Evolutionary conservation across 139 green algal species (phyloP).

Genomic region (Chlorella sp.): DNA sequence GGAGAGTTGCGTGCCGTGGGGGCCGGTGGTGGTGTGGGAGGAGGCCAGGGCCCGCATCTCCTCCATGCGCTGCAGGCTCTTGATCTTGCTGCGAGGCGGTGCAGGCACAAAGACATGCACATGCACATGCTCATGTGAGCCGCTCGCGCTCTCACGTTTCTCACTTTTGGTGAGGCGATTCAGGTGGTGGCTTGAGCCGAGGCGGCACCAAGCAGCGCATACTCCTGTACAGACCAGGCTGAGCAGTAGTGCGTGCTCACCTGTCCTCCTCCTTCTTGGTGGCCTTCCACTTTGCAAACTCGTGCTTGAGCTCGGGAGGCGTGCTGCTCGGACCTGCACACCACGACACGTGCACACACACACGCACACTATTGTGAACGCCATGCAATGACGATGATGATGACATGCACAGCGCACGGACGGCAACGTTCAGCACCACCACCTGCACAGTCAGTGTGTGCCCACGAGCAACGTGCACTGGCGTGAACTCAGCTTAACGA

Average conservation of each 20-base stretch:
- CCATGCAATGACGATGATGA: background rate
- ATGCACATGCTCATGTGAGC: background rate
- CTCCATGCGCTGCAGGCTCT: background rate
- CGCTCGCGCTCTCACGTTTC: no score
- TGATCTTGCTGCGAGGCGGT: background rate
- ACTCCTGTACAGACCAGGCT: no score
- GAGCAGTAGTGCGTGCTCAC: background rate
- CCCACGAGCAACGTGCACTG: background rate
- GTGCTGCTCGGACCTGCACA: background rate
- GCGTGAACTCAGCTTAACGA: no score
- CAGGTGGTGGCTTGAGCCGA: background rate
- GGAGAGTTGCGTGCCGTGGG: background rate
- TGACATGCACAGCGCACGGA: background rate
- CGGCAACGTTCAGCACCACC: background rate
- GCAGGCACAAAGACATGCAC: no score
- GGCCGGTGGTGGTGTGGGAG: background rate
- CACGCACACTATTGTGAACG: background rate
- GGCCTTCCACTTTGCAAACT: slow-evolving; percentile 4
- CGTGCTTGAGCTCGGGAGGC: background rate
- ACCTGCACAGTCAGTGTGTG: background rate
- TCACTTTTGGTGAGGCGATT: background rate
- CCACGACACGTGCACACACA: background rate
- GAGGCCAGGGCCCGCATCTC: background rate
- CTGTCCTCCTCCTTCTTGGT: background rate
- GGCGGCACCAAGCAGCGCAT: no score